Evolutionary conservation across 2,329 filamentous ascomycete genomes (phyloP), one percentile per base, ranked within the genome.

Genomic region (Verticillium nonalfalfae): DNA sequence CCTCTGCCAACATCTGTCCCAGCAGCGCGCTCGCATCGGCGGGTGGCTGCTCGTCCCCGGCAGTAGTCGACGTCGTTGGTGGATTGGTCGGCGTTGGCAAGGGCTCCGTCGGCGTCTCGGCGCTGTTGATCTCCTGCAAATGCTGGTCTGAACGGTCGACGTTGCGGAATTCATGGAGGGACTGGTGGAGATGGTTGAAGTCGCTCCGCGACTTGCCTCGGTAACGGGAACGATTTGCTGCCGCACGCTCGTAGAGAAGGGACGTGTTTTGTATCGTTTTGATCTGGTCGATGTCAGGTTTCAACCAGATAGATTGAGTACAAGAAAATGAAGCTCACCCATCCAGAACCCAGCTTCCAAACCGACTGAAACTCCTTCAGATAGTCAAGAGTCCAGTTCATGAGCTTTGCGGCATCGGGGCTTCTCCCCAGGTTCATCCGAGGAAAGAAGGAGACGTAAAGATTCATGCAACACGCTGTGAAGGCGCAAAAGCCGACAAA

Each of bases 401-500:
- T 62, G 18, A 62, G 60, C 54, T 65, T 62, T 14, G 66, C 63
- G 3, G 69, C 66, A 5, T 58, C 60, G 1, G 64, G 63, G 57
- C 72, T 75, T 13, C 73, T 65, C 1, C 69, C 67, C 1, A 75
- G 63, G 61, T 78, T 79, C 73, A 79, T 79, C 1, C 68, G 68
- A 0, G 78, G 78, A 33, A 78, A 80, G 4, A 67, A 59, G 3
- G 68, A 70, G 2, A 76, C 69, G 61, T 79, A 79, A 0, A 76
- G 63, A 33, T 78, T 79, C 57, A 79, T 70, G 4, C 75, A 76
- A 1, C 75, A 76, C 0, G 78, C 77, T 0, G 77, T 79, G 40
- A 80, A 80, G 1, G 74, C 74, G 59, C 77, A 79, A n/a, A 80
- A 79, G 0, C 77, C 78, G 0, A 76, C 71, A 60, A 79, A 80